Evolutionary conservation across 148 eudicot genomes (phyloP), one percentile per base, ranked within the genome.

Genomic region (Fallopia convolvulus): DNA sequence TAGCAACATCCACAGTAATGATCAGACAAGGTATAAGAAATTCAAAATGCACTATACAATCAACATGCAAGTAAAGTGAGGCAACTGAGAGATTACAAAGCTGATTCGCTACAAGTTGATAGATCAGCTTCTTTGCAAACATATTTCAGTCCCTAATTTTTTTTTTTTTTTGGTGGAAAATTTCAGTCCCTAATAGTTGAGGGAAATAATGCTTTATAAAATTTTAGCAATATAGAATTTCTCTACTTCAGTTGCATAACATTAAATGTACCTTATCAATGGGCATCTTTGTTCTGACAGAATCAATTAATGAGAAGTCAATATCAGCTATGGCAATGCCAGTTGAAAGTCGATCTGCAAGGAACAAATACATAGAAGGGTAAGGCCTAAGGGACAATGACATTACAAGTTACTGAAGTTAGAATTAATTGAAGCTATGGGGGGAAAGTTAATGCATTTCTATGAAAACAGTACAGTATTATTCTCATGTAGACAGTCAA

Each of bases 241-340:
- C 2, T 21, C 32, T 20, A 23, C 65, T 20, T 58, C 65, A 58
- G 26, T 21, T 58, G 32, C 65, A 14, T 6, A 17, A 41, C 52
- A 47, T 21, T 17, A 18, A 26, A n/a, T 71, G 74, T 66, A 93
- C 96, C 98, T 88, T 84, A 76, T 90, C 85, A 72, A 94, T 81
- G 48, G 97, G 98, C 95, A 92, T 92, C 84, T 89, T 94, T 83
- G 86, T 86, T 82, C 99, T 90, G 23, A 92, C 89, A 41, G 95
- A 87, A 79, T 90, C 88, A 60, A 94, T 87, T 76, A 82, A 55
- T 65, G 93, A 83, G 65, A 92, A 83, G 76, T 94, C 96, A 30
- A 94, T 88, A 84, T 94, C 97, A 40, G 93, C 99, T 68, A 92
- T 86, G 60, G 91, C 86, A 79, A 94, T 90, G 40, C 99, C 99